Base-by-base conservation (phyloP, 2,329 filamentous ascomycete genomes). In the Albifimbria verrucaria region DNA sequence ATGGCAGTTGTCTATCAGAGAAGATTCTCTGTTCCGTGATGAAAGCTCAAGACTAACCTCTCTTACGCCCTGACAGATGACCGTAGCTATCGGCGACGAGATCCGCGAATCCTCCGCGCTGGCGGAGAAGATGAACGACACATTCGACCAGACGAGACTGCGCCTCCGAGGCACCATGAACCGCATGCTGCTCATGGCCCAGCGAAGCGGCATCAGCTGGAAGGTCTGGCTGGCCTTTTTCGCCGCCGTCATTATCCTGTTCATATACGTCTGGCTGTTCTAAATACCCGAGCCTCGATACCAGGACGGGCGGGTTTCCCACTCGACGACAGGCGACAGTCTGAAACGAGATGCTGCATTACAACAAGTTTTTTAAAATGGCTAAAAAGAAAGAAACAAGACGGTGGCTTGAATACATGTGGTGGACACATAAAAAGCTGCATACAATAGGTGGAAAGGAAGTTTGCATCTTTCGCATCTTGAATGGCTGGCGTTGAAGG, bases 201-300 rank as follows among this genome's bases (percentile, higher is more conserved):
- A 97, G 75, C 81, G 86, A 64, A 96, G 92, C 2, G 94, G 94
- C n/a, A 87, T 99, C 10, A 88, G 92, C 65, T 99, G 94, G 94
- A 93, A 84, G 72, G 89, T 92, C 53, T 99, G 94, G 94, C 70
- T 97, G 49, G 80, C 77, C 43, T 99, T 99, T 73, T 96, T 99
- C 69, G 79, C 85, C 6, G 89, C 86, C 32, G 90, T 97, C 18
- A 83, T 88, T 57, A 68, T 93, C 52, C 70, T 97, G 60, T 99
- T 99, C 71, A 83, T 85, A 61, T 99, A 93, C 70, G 93, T 97
- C 54, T 97, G 93, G 92, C 71, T 96, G 55, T 94, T 90, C 65
- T 93, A 69, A n/a, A n/a, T n/a, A n/a, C n/a, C n/a, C n/a, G n/a
- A n/a, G n/a, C n/a, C n/a, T n/a, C n/a, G n/a, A n/a, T n/a, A n/a